Evolutionary conservation across 257 asterid genomes (phyloP), one percentile per base, ranked within the genome.

Genomic region (Nicotiana knightiana): DNA sequence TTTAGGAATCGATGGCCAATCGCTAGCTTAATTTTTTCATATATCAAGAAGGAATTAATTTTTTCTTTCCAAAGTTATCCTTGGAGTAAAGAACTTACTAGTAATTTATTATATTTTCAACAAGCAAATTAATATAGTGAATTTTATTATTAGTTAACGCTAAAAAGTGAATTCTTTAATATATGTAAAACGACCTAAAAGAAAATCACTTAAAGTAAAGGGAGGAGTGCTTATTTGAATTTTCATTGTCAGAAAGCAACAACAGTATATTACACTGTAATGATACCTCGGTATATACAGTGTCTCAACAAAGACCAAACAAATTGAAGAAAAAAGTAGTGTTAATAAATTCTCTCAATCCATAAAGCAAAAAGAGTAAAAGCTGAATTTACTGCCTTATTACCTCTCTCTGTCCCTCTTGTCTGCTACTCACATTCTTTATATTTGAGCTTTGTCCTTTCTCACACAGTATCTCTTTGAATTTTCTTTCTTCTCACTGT

Each of bases 211-310:
- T 21, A 21, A 21, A 21, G 24, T 21, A 21, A 21, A 28, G 30
- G 30, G 37, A 33, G 5, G 3, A 33, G 4, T 37, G 39, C 24
- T 21, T 21, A 35, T 70, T 70, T 39, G 85, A 81, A 33, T 54
- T 79, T 30, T 39, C n/a, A 68, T 39, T n/a, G 32, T n/a, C 28
- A 79, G 54, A 65, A 67, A 79, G 51, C 67, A 83, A 73, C 77
- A 16, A 71, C 66, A 51, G 57, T 68, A 39, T 68, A 37, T 37
- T 37, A 39, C 2, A 39, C 18, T 39, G 39, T 35, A 35, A 35
- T 39, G 33, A 70, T 70, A 18, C n/a, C 15, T 21, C 46, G 82
- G 89, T 84, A 88, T 86, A 88, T 85, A 86, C 88, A 83, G 53
- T 54, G 39, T 6, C 13, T 2, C 26, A 57, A 30, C 48, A 58